These are phyloP conservation scores for Aspergillus ibericus DNA, from an alignment of 2,329 filamentous ascomycete genomes.

Conservation along the genomic window DNA sequence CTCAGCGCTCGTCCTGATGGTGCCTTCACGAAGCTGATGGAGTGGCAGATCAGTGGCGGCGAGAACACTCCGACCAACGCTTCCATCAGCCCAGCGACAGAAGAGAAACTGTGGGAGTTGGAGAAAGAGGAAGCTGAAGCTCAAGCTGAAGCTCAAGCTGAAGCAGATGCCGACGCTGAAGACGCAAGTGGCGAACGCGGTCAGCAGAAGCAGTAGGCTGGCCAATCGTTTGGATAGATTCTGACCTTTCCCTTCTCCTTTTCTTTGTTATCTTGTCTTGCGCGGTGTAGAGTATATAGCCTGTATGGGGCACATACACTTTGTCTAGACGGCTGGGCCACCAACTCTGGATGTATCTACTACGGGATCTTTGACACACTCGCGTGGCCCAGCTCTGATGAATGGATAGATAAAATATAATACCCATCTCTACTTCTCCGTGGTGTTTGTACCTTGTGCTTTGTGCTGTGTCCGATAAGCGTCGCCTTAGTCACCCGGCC, in stretches of 20 bases:
- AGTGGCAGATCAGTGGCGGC: slow-evolving; percentile 94
- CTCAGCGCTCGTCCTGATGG: slow-evolving; percentile 72
- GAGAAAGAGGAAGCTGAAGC: slow-evolving; percentile 39
- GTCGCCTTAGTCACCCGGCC: slow-evolving; percentile 7
- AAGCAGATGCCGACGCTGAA: slow-evolving; percentile 34
- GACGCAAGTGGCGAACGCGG: slow-evolving; percentile 5
- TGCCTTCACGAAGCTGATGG: slow-evolving; percentile 94
- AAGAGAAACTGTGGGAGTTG: slow-evolving; percentile 54
- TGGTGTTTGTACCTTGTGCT: no score
- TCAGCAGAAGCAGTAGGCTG: slow-evolving; percentile 7
- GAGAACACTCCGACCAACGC: slow-evolving; percentile 48
- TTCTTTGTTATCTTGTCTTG: slow-evolving; percentile 6
- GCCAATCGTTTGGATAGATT: not conserved
- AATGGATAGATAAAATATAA: slow-evolving; percentile 18
- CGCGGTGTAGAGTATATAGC: slow-evolving; percentile 8
- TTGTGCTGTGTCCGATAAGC: slow-evolving; percentile 3
- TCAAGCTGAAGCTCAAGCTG: slow-evolving; percentile 32
- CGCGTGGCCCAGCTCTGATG: slow-evolving; percentile 2
- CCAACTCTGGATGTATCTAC: slow-evolving; percentile 14
- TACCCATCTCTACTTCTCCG: slow-evolving; percentile 14
- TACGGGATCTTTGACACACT: not conserved
- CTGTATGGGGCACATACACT: slow-evolving; percentile 4
- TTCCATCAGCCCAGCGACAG: slow-evolving; percentile 40
- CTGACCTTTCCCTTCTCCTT: slow-evolving; percentile 3
- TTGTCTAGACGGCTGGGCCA: slow-evolving; percentile 6